Evolutionary conservation across 1,139 yeast genomes (phyloP).

Genomic region (Suhomyces panamericanus): DNA sequence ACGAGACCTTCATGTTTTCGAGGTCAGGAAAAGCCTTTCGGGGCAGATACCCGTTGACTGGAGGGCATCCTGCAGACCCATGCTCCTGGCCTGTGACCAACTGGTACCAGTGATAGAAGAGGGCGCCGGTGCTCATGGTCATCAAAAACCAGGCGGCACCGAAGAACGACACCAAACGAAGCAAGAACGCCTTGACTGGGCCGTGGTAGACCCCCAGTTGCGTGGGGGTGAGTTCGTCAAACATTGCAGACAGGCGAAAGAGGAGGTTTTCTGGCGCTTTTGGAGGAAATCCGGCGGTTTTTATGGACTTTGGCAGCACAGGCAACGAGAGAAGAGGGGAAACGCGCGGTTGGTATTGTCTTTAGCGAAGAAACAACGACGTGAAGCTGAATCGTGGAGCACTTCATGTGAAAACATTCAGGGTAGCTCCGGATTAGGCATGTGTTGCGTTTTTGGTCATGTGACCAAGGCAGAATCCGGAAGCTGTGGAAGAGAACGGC

Average conservation of each 20-base stretch:
- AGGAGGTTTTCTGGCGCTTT: too few species aligned
- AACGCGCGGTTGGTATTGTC: neutral
- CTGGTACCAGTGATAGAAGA: constrained; percentile 29
- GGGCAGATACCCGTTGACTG: constrained; percentile 25
- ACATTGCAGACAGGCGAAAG: constrained; percentile 8
- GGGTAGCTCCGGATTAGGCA: too few species aligned
- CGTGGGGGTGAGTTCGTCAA: constrained; percentile 24
- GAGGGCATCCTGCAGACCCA: constrained; percentile 14
- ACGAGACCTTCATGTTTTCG: constrained; percentile 28
- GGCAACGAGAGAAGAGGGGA: neutral
- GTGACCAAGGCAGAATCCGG: too few species aligned
- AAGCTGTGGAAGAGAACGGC: too few species aligned
- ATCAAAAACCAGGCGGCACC: constrained; percentile 32
- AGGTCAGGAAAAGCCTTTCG: constrained; percentile 34
- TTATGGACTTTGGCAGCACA: neutral
- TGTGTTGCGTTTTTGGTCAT: too few species aligned
- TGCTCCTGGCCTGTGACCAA: constrained; percentile 26
- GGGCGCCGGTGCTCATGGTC: constrained; percentile 26
- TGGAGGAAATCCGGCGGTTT: neutral
- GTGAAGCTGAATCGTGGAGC: too few species aligned
- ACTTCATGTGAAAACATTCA: too few species aligned
- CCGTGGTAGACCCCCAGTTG: constrained; percentile 21
- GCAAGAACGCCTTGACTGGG: constrained; percentile 19
- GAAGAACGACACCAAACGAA: constrained; percentile 28
- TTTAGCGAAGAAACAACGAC: too few species aligned